Percentiles rank a stretch among this genome's conserved stretches.
phyloP scores from a whole-genome alignment of 1,284 basidiomycete genomes.

The Cutaneotrichosporon curvatum region DNA sequence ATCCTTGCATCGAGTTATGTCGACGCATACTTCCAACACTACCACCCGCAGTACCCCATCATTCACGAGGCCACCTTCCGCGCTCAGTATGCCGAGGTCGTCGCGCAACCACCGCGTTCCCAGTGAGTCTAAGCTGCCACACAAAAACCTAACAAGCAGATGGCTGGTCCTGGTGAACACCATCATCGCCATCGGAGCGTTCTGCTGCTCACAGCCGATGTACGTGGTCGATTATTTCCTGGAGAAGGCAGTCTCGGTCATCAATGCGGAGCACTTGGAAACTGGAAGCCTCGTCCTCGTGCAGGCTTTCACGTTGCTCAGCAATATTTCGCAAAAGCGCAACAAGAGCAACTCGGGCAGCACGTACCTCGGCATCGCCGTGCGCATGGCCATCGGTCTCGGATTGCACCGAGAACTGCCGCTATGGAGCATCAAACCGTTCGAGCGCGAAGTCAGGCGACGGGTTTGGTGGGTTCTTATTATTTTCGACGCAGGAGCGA shows the following conservation, averaged over 20 bases:
- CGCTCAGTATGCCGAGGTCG: conserved; percentile 23
- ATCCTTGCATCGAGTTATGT: conserved; percentile 9
- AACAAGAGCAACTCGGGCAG: conserved; percentile 24
- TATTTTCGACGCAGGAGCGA: conserved; percentile 24
- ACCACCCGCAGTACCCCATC: conserved; percentile 27
- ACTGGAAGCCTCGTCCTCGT: conserved; percentile 22
- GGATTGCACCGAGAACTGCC: conserved; percentile 28
- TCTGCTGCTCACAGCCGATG: conserved; percentile 19
- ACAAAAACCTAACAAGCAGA: conserved; percentile 11
- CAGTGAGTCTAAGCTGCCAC: no score
- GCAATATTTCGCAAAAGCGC: conserved; percentile 26
- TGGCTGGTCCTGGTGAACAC: conserved; percentile 20
- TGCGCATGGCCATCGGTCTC: conserved; percentile 30
- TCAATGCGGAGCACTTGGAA: conserved; percentile 21
- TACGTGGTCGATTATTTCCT: conserved; percentile 21
- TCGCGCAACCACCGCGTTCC: conserved; percentile 13
- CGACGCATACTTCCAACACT: conserved; percentile 23
- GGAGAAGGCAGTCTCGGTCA: conserved; percentile 12
- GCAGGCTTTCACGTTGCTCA: conserved; percentile 24
- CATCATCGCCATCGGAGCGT: conserved; percentile 23
- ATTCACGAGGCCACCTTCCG: conserved; percentile 26
- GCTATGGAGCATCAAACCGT: conserved; percentile 20
- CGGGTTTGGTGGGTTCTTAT: conserved; percentile 30
- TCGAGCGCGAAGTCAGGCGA: conserved; percentile 26
- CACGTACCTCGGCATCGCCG: conserved; percentile 25